A percentile compares a stretch with the other conserved stretches of the same genome.
Conservation (phyloP, 805 yeast genomes). For the Lachancea quebecensis region DNA sequence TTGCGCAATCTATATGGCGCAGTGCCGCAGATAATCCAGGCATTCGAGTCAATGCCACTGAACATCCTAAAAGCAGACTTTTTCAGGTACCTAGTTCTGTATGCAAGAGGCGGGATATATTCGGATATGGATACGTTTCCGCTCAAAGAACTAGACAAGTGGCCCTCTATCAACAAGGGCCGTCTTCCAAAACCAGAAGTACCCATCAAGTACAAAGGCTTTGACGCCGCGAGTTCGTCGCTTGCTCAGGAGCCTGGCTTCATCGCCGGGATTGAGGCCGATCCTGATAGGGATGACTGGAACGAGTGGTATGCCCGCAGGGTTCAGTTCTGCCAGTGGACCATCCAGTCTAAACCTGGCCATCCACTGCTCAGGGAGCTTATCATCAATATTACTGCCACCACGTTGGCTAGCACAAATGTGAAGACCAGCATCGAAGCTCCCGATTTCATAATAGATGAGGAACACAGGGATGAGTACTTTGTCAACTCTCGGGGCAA, state of each 20-base stretch:
- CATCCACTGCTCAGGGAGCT: constrained; percentile 84
- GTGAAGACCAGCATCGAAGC: constrained; percentile 3
- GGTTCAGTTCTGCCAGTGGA: constrained; percentile 96
- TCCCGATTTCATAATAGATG: constrained; percentile 10
- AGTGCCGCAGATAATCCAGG: constrained; percentile 71
- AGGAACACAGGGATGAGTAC: constrained; percentile 16
- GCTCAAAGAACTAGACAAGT: constrained; percentile 60
- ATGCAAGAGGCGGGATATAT: constrained; percentile 89
- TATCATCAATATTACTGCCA: constrained; percentile 69
- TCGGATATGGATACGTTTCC: constrained; percentile 83
- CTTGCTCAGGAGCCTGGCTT: constrained; percentile 50
- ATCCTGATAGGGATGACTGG: constrained; percentile 96
- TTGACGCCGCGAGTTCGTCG: not conserved
- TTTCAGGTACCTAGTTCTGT: constrained; percentile 78
- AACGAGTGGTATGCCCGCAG: constrained; percentile 85
- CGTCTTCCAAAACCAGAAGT: constrained; percentile 12
- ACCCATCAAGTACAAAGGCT: constrained; percentile 17
- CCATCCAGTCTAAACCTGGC: constrained; percentile 81
- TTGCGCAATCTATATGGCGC: constrained; percentile 51
- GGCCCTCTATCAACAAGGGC: constrained; percentile 54
- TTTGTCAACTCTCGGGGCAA: constrained; percentile 24
- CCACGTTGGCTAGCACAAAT: constrained; percentile 45
- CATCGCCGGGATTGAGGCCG: constrained; percentile 90
- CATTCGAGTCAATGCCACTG: constrained; percentile 72
- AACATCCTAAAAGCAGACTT: constrained; percentile 87